Percentiles rank a stretch among this genome's conserved stretches.
These are phyloP conservation scores for Saccharomycopsis synnaedendra DNA, from an alignment of 805 yeast genomes.

Conservation along the genomic window DNA sequence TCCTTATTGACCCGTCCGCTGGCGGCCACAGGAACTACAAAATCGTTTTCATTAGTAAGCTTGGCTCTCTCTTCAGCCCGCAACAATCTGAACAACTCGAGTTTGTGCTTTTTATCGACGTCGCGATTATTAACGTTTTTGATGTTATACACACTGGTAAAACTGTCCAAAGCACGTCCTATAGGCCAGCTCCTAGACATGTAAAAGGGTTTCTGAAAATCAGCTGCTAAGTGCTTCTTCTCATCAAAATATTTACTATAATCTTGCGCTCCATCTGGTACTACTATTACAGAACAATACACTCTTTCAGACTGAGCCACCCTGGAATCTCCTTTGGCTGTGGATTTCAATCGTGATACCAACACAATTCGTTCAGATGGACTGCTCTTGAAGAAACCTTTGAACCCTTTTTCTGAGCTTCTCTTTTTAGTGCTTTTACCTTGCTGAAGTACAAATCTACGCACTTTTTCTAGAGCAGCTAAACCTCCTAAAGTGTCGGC, in stretches of 20 bases:
- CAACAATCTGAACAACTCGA: conserved; percentile 34
- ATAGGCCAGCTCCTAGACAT: conserved; percentile 48
- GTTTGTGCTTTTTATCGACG: conserved; percentile 28
- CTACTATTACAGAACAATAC: conserved; percentile 29
- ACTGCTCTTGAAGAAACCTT: background rate
- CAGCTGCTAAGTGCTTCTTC: background rate
- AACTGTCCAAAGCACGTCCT: conserved; percentile 45
- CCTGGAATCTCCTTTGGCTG: conserved; percentile 42
- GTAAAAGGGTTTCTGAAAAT: conserved; percentile 27
- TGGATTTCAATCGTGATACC: conserved; percentile 29
- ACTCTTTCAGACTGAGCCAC: conserved; percentile 33
- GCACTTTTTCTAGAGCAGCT: conserved; percentile 14
- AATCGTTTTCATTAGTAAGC: conserved; percentile 15
- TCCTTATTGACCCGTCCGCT: conserved; percentile 29
- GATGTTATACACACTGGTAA: conserved; percentile 35
- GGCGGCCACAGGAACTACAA: conserved; percentile 24
- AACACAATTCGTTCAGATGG: conserved; percentile 19
- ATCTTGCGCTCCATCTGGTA: conserved; percentile 6
- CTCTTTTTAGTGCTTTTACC: background rate
- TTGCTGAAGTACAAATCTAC: conserved; percentile 17
- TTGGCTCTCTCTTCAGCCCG: conserved; percentile 20
- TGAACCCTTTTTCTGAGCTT: background rate
- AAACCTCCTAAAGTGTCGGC: background rate
- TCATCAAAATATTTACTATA: background rate
- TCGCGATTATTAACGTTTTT: conserved; percentile 39